Percentiles rank a stretch among this genome's conserved stretches.
phyloP scores from a whole-genome alignment of 306 rosid genomes.

The Sicyos baderoa region DNA sequence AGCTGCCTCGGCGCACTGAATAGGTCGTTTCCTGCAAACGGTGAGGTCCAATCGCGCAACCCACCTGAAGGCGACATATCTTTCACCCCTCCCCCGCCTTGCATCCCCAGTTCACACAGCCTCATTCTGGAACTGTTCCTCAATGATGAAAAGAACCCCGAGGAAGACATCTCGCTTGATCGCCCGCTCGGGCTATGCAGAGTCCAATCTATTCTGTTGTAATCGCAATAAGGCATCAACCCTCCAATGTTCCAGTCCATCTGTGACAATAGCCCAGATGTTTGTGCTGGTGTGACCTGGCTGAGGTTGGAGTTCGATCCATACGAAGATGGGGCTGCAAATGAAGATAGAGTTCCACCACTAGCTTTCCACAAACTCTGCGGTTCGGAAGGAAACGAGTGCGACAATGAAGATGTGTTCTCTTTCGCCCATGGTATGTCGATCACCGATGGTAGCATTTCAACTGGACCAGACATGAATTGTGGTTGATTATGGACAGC shows the following conservation, averaged over 20 bases:
- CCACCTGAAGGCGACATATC: constrained; percentile 45
- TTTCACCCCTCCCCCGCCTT: constrained; percentile 46
- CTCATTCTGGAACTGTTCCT: constrained; percentile 23
- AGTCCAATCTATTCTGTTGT: constrained; percentile 82
- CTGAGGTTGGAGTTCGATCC: constrained; percentile 73
- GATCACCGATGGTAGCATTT: constrained; percentile 43
- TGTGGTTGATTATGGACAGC: constrained; percentile 41
- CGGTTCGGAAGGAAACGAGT: constrained; percentile 33
- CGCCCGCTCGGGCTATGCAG: constrained; percentile 49
- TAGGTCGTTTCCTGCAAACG: constrained; percentile 92
- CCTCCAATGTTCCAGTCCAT: constrained; percentile 90
- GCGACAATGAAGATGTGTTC: constrained; percentile 34
- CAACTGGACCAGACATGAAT: constrained; percentile 39
- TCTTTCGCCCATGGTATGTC: constrained; percentile 53
- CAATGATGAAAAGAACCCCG: constrained; percentile 42
- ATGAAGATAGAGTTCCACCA: constrained; percentile 42
- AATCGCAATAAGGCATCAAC: constrained; percentile 57
- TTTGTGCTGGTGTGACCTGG: constrained; percentile 59
- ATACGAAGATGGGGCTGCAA: constrained; percentile 76
- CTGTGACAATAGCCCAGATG: constrained; percentile 64
- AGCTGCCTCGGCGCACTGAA: constrained; percentile 86
- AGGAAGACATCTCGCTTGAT: too few relatives aligned
- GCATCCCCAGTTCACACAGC: constrained; percentile 24
- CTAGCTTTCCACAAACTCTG: constrained; percentile 48
- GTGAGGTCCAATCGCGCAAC: constrained; percentile 87